phyloP scores from a whole-genome alignment of 257 asterid genomes.

The Forsythia suspensa region DNA sequence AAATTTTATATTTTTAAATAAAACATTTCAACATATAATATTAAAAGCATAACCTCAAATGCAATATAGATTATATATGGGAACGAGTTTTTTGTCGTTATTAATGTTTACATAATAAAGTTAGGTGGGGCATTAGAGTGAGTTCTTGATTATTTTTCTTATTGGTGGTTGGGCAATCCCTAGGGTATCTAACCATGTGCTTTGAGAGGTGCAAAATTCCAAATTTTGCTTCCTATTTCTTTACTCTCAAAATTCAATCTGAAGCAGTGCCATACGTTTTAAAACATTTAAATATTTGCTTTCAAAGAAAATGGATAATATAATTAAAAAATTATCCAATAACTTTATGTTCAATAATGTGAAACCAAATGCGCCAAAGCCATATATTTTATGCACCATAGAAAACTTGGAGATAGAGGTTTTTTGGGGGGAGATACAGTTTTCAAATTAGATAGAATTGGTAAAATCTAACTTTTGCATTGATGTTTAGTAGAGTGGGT shows the following conservation, averaged over 20 bases:
- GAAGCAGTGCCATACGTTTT: no score
- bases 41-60: no score
- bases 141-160: neutral
- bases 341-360: conserved; percentile 19
- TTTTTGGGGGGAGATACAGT: no score
- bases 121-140: conserved; percentile 14
- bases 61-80: no score
- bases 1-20: no score
- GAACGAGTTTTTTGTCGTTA: no score
- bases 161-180: conserved; percentile 33
- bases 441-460: no score
- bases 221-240: neutral
- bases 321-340: conserved; percentile 10
- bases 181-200: conserved; percentile 49
- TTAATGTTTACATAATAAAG: neutral
- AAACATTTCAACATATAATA: no score
- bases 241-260: neutral
- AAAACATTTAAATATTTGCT: neutral
- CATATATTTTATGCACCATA: no score
- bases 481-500: no score
- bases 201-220: neutral
- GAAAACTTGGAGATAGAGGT: no score
- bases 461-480: no score
- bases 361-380: conserved; percentile 16
- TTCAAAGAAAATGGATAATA: neutral